Evolutionary conservation across 371 early-diverging fungal species (phyloP).

Genomic region (Mortierella polycephala): DNA sequence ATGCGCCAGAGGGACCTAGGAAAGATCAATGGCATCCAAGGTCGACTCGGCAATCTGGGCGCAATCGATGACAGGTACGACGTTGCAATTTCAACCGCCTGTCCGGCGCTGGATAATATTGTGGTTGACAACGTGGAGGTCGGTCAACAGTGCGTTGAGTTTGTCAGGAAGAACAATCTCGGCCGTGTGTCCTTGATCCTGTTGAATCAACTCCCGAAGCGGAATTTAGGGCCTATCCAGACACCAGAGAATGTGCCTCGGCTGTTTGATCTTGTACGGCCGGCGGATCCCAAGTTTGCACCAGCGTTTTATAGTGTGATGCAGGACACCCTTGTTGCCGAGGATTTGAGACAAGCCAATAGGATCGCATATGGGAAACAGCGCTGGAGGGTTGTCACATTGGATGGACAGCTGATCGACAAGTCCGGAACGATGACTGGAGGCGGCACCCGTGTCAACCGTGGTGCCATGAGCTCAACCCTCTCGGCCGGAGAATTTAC

Average conservation of each 20-base stretch:
- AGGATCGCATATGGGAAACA: conserved; percentile 87
- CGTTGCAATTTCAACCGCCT: conserved; percentile 96
- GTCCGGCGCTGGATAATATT: conserved; percentile 88
- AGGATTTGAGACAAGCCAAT: conserved; percentile 91
- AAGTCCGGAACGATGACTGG: conserved; percentile 98
- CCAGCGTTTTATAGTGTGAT: conserved; percentile 95
- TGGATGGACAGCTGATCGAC: conserved; percentile 97
- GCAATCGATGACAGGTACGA: conserved; percentile 96
- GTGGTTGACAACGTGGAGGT: conserved; percentile 96
- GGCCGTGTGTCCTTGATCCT: conserved; percentile 95
- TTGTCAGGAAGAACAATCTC: conserved; percentile 86
- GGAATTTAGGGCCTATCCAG: conserved; percentile 61
- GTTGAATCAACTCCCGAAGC: conserved; percentile 79
- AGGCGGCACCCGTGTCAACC: conserved; percentile 80
- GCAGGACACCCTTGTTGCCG: conserved; percentile 94
- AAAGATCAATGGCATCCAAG: conserved; percentile 88
- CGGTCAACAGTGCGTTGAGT: conserved; percentile 94
- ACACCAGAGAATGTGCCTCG: conserved; percentile 90
- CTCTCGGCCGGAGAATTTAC: conserved; percentile 70
- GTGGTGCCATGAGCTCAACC: conserved; percentile 90
- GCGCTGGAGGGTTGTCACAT: conserved; percentile 95
- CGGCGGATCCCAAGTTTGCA: conserved; percentile 77
- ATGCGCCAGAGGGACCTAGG: conserved; percentile 85
- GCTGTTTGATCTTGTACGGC: conserved; percentile 92
- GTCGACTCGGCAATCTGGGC: conserved; percentile 97